Conservation (phyloP, 1,284 basidiomycete genomes). For the Puccinia brachypodii region DNA sequence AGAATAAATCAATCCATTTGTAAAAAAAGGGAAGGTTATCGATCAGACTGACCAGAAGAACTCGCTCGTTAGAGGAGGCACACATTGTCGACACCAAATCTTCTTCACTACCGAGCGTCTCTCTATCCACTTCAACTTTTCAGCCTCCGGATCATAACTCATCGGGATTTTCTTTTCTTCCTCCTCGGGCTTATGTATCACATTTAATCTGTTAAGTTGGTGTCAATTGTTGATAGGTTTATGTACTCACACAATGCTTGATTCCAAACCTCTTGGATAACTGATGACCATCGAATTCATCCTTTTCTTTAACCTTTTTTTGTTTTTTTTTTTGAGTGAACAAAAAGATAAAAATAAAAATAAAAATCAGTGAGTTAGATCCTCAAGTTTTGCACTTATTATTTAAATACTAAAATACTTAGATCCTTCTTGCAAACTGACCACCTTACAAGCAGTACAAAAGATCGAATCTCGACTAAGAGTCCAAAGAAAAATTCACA, state of each 20-base stretch:
- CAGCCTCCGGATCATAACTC: background rate
- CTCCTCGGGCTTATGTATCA: background rate
- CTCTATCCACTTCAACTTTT: background rate
- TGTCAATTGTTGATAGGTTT: background rate
- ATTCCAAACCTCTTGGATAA: slow-evolving; percentile 10
- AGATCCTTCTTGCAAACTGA: slow-evolving; percentile 51
- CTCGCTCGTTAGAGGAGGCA: background rate
- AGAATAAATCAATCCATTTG: background rate
- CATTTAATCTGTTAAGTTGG: no score
- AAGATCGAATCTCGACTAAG: background rate
- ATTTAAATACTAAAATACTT: no score
- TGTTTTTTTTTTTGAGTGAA: background rate
- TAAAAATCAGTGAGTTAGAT: no score
- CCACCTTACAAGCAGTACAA: background rate
- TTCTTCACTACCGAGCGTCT: background rate
- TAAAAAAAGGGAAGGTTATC: background rate
- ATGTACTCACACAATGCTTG: background rate
- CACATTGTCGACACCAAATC: background rate
- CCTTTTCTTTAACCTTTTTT: background rate
- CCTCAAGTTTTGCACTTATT: no score
- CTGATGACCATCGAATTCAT: slow-evolving; percentile 20
- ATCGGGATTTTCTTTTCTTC: background rate
- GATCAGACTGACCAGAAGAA: background rate
- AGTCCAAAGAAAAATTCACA: no score
- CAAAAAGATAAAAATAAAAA: no score